Evolutionary conservation across 139 green algal species (phyloP).

Genomic region (Raphidocelis subcapitata): DNA sequence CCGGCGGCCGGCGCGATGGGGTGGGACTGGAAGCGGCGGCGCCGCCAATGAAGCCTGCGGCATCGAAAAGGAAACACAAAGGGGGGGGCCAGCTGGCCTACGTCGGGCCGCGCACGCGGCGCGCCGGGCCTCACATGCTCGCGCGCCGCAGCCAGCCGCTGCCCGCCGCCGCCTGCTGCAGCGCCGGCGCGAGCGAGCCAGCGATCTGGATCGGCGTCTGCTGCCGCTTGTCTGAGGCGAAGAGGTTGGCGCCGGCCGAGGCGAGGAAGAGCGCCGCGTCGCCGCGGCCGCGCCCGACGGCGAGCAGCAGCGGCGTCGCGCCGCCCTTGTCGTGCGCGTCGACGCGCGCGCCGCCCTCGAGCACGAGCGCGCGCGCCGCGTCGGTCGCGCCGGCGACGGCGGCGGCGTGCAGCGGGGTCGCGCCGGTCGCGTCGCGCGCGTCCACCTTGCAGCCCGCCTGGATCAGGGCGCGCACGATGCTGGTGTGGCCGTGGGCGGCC

Average conservation of each 20-base stretch:
- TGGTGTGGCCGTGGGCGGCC: constrained; percentile 50
- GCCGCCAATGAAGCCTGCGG: no score
- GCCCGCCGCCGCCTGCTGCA: no score
- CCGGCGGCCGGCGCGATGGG: no score
- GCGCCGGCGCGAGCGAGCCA: no score
- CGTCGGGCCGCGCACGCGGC: no score
- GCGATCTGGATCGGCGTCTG: no score
- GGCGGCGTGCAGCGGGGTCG: constrained; percentile 50
- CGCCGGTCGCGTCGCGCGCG: constrained; percentile 46
- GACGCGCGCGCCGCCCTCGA: constrained; percentile 37
- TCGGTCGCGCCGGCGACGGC: constrained; percentile 29
- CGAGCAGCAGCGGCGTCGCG: constrained; percentile 58
- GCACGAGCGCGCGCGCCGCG: constrained; percentile 42
- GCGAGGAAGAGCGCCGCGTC: constrained; percentile 44
- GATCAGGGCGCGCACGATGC: constrained; percentile 41
- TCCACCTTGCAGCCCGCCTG: constrained; percentile 30
- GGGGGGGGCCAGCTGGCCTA: no score
- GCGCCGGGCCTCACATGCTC: no score
- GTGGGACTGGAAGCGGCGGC: no score
- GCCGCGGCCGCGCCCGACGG: constrained; percentile 36
- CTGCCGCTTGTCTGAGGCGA: no score
- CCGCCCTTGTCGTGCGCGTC: constrained; percentile 46
- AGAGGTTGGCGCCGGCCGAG: constrained; percentile 33
- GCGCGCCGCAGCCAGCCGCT: no score
- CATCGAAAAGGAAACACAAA: no score